Conservation (phyloP, 306 rosid genomes). For the Glycyrrhiza uralensis region DNA sequence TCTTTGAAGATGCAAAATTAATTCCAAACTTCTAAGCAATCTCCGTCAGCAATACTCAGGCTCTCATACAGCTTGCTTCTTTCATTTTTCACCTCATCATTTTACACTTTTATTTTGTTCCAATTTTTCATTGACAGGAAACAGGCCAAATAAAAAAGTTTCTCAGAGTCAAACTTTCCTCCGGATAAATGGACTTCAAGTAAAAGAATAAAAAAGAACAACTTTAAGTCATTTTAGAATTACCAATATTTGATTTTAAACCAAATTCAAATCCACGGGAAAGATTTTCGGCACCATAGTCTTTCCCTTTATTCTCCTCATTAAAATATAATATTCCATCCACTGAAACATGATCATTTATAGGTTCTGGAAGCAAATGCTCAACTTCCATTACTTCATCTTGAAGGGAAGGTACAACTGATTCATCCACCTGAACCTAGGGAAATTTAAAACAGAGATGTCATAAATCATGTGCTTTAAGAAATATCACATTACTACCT, state of each 20-base stretch:
- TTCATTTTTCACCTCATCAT: slow-evolving; percentile 16
- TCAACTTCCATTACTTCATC: slow-evolving; percentile 58
- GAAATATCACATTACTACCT: neutral
- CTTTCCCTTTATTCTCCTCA: slow-evolving; percentile 40
- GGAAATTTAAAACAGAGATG: slow-evolving; percentile 6
- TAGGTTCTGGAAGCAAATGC: slow-evolving; percentile 61
- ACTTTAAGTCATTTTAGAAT: slow-evolving; percentile 11
- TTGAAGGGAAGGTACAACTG: slow-evolving; percentile 47
- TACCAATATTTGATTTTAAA: slow-evolving; percentile 43
- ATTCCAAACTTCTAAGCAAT: slow-evolving; percentile 10
- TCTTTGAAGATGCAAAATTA: slow-evolving; percentile 15
- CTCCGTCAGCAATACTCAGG: slow-evolving; percentile 1
- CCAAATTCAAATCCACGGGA: slow-evolving; percentile 48
- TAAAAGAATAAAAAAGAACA: slow-evolving; percentile 5
- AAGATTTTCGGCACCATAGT: slow-evolving; percentile 43
- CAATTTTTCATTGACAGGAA: slow-evolving; percentile 18
- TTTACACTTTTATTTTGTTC: slow-evolving; percentile 18
- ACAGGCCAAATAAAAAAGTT: neutral
- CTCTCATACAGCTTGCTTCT: neutral
- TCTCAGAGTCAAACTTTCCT: neutral
- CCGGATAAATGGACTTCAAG: neutral
- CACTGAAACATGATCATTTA: slow-evolving; percentile 46
- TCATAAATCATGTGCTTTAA: slow-evolving; percentile 9
- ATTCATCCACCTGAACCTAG: slow-evolving; percentile 59
- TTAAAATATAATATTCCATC: slow-evolving; percentile 47